A percentile compares a stretch with the other conserved stretches of the same genome.
These are phyloP conservation scores for Pisolithus microcarpus DNA, from an alignment of 768 basidiomycete genomes.

Conservation along the genomic window DNA sequence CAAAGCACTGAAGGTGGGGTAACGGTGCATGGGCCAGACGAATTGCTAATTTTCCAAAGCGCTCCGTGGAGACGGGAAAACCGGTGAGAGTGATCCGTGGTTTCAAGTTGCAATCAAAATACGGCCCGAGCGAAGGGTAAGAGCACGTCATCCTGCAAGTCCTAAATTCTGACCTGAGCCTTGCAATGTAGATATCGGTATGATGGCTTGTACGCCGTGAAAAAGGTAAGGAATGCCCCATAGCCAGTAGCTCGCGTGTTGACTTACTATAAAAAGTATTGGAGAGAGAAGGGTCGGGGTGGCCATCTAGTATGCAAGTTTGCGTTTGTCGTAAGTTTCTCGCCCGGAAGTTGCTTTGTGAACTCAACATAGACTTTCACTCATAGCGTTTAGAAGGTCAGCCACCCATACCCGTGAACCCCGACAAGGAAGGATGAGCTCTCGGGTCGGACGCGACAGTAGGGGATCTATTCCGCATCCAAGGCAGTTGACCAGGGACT, in stretches of 20 bases:
- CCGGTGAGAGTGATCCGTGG: conserved; percentile 87
- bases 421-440: background rate
- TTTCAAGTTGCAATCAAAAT: conserved; percentile 54
- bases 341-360: background rate
- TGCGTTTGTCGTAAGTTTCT: conserved; percentile 59
- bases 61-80: conserved; percentile 70
- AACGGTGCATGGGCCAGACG: background rate
- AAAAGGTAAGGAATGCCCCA: conserved; percentile 40
- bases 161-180: background rate
- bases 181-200: conserved; percentile 63
- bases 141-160: conserved; percentile 3
- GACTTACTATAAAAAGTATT: conserved; percentile 39
- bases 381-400: conserved; percentile 22
- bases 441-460: background rate
- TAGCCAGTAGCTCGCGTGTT: background rate
- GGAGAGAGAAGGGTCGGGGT: conserved; percentile 62
- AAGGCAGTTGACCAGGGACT: too few species aligned
- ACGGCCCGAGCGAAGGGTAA: conserved; percentile 75
- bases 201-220: conserved; percentile 80
- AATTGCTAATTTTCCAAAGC: conserved; percentile 31
- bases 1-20: conserved; percentile 52
- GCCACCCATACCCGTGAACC: conserved; percentile 18
- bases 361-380: background rate
- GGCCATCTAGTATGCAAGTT: conserved; percentile 82
- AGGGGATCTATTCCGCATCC: background rate